Evolutionary conservation across 2,329 filamentous ascomycete species (phyloP).

Genomic region (Cryphonectria naterciae): DNA sequence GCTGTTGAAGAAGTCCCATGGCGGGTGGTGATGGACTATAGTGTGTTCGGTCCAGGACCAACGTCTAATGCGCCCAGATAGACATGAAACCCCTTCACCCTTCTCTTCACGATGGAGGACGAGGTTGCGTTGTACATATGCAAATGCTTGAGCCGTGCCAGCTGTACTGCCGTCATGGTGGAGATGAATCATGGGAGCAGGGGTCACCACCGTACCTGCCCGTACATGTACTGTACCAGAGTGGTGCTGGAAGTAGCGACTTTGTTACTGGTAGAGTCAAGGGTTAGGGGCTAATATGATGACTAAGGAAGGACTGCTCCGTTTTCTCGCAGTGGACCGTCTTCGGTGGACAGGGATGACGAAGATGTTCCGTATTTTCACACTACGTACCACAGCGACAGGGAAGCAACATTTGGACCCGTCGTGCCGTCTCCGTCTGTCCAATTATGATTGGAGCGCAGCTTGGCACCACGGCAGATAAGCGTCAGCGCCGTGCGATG

Average conservation of each 20-base stretch:
- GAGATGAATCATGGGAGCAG: not conserved
- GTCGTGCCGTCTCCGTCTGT: not conserved
- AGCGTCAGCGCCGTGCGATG: conserved; percentile 7
- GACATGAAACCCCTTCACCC: not conserved
- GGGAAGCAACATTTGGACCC: not conserved
- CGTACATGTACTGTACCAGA: not conserved
- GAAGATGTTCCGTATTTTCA: not conserved
- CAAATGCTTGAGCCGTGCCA: not conserved
- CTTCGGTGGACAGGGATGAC: not conserved
- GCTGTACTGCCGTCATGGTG: not conserved
- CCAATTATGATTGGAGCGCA: not conserved
- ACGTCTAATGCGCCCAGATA: not conserved
- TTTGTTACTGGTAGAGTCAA: not conserved
- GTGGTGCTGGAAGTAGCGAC: not conserved
- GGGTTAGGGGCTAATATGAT: not conserved
- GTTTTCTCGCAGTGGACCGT: not conserved
- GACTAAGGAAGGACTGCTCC: not conserved
- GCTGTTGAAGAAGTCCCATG: conserved; percentile 50
- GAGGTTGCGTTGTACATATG: not conserved
- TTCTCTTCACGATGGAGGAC: not conserved
- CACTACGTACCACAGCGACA: not conserved
- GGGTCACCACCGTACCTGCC: not conserved
- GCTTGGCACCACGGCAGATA: not conserved
- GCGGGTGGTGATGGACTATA: not conserved
- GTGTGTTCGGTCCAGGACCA: not conserved